Percentiles rank a stretch among this genome's conserved stretches.
Conservation (phyloP, 73 alveolate species). For the Paramecium sexaurelia region DNA sequence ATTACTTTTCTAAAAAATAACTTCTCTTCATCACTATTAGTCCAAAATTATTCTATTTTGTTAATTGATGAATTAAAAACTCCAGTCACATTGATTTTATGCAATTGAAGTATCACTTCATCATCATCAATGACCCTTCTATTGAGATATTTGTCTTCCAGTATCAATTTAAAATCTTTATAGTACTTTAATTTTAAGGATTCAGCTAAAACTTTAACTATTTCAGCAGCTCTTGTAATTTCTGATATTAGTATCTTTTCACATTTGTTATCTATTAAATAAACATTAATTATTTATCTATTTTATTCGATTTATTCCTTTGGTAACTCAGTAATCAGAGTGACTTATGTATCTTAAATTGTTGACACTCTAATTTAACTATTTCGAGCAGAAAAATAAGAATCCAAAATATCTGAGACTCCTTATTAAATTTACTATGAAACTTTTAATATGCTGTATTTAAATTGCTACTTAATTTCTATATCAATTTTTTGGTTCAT, state of each 20-base stretch:
- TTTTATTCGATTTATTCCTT: background rate
- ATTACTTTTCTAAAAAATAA: background rate
- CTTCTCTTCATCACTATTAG: background rate
- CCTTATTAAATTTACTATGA: background rate
- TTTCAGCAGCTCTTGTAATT: conserved; percentile 2
- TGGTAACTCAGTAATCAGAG: background rate
- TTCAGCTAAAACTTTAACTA: background rate
- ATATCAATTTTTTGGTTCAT: background rate
- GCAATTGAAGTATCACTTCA: background rate
- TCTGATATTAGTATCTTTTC: background rate
- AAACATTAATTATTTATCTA: background rate
- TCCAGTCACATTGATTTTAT: background rate
- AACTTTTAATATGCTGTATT: background rate
- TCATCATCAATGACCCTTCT: conserved; percentile 13
- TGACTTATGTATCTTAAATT: background rate
- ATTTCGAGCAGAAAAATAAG: background rate
- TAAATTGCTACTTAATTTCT: background rate
- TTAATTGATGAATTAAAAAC: background rate
- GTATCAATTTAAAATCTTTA: background rate
- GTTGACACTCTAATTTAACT: background rate
- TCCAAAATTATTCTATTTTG: background rate
- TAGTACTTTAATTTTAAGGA: background rate
- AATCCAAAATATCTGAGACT: background rate
- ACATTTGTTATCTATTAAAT: background rate
- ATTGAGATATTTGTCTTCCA: background rate